Evolutionary conservation across 228 moss, liverwort and hornwort species (phyloP).

Genomic region (Sphagnum fallax): DNA sequence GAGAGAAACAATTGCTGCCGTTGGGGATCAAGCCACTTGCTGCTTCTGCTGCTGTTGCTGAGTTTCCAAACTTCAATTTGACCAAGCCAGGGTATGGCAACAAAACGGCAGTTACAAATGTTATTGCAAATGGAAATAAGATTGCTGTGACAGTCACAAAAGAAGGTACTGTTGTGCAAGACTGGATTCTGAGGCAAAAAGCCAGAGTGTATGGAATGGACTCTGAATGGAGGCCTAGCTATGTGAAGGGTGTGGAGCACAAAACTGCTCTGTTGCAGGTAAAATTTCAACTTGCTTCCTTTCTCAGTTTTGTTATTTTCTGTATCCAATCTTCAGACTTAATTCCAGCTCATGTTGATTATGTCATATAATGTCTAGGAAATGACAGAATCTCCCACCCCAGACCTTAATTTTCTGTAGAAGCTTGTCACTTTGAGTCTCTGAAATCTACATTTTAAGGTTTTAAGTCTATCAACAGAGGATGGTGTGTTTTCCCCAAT

Average conservation of each 20-base stretch:
- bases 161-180: conserved; percentile 53
- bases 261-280: conserved; percentile 71
- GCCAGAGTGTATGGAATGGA: conserved; percentile 68
- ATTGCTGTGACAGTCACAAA: conserved; percentile 63
- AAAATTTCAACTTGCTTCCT: neutral
- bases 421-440: no score
- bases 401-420: no score
- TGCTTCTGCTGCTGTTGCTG: neutral
- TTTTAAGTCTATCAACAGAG: no score
- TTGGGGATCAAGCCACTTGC: neutral
- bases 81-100: conserved; percentile 2
- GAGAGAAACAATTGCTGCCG: neutral
- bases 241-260: conserved; percentile 43
- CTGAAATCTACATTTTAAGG: no score
- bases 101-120: conserved; percentile 29
- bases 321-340: neutral
- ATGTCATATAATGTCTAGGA: no score
- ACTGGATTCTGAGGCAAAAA: conserved; percentile 57
- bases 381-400: no score
- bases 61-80: neutral
- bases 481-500: no score
- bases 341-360: no score
- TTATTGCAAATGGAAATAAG: conserved; percentile 26
- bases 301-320: neutral
- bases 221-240: conserved; percentile 78